phyloP scores from a whole-genome alignment of 768 basidiomycete species.

The Podaxis sp. region DNA sequence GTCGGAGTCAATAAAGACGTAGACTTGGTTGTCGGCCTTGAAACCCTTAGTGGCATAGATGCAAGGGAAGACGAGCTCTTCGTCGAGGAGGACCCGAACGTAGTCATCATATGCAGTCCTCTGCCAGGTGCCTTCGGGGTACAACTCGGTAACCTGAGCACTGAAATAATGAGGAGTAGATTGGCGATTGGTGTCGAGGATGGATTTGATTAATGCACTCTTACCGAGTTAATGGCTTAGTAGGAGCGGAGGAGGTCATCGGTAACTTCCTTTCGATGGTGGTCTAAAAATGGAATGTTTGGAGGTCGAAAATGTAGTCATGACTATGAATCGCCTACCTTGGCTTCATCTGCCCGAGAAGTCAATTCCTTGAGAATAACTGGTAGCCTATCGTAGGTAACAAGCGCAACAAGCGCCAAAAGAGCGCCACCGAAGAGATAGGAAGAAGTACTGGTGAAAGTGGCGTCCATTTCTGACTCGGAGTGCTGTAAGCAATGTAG shows the following conservation, averaged over 20 bases:
- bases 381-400: background rate
- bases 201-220: too few relatives aligned
- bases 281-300: too few relatives aligned
- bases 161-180: background rate
- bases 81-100: background rate
- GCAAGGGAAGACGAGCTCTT: background rate
- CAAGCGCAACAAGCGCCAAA: background rate
- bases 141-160: background rate
- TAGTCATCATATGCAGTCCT: background rate
- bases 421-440: background rate
- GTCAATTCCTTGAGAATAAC: background rate
- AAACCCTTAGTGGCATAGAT: too few relatives aligned
- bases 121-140: background rate
- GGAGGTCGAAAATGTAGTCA: too few relatives aligned
- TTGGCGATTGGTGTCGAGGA: too few relatives aligned
- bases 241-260: too few relatives aligned
- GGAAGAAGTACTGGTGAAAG: background rate
- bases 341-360: background rate
- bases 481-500: too few relatives aligned
- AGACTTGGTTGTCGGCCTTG: too few relatives aligned
- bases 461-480: too few relatives aligned
- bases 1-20: too few relatives aligned
- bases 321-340: background rate
- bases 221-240: too few relatives aligned
- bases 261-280: too few relatives aligned